Conservation (phyloP, 768 basidiomycete species). For the Macrolepiota albuminosa region DNA sequence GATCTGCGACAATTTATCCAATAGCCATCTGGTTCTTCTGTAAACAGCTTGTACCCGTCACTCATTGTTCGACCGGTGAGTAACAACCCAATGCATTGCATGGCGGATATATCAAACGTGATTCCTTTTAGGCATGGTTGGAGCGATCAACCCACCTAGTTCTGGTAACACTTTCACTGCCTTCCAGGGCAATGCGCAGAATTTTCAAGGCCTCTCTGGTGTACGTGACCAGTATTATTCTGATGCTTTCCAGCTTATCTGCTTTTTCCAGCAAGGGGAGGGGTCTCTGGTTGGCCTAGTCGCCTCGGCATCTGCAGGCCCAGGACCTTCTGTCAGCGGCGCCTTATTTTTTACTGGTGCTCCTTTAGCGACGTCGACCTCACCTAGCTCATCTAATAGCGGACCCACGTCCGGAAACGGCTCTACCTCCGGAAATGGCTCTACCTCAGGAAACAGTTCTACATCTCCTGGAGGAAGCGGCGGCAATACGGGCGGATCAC, state of each 20-base stretch:
- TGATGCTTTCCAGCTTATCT: not conserved
- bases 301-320: constrained; percentile 42
- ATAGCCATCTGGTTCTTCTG: constrained; percentile 58
- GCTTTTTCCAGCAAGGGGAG: constrained; percentile 30
- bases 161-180: constrained; percentile 34
- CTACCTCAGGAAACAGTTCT: not conserved
- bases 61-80: constrained; percentile 38
- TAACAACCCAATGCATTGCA: not conserved
- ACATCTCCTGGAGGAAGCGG: not conserved
- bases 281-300: constrained; percentile 39
- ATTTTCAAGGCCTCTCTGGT: constrained; percentile 22
- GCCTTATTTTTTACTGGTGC: constrained; percentile 23
- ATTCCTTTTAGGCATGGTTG: constrained; percentile 36
- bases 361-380: constrained; percentile 11
- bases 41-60: constrained; percentile 35
- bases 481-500: not conserved
- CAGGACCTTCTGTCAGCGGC: constrained; percentile 34
- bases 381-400: constrained; percentile 2
- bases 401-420: not conserved
- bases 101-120: not conserved
- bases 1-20: not conserved
- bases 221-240: constrained; percentile 21
- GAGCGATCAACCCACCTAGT: constrained; percentile 48
- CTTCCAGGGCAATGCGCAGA: constrained; percentile 30
- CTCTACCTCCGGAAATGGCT: too few relatives aligned